Evolutionary conservation across 768 basidiomycete species (phyloP).

Genomic region (Boletus sp.): DNA sequence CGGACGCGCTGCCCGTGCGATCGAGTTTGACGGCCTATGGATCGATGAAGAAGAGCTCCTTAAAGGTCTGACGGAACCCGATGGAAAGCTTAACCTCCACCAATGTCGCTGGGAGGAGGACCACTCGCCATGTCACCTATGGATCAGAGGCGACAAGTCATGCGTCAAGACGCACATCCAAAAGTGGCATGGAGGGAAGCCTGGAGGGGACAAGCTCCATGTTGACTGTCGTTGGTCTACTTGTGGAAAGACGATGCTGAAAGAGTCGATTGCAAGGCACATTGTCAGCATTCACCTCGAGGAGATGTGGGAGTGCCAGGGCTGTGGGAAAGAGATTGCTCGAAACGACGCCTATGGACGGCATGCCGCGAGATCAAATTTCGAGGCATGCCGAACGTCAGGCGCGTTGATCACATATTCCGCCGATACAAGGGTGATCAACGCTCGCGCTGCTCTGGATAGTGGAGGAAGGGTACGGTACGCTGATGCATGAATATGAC

Average conservation of each 20-base stretch:
- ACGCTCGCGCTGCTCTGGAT: conserved; percentile 6
- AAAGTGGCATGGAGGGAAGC: conserved; percentile 16
- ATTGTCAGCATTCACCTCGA: conserved; percentile 15
- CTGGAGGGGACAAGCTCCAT: conserved; percentile 8
- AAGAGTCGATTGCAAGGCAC: conserved; percentile 24
- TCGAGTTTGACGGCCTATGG: conserved; percentile 7
- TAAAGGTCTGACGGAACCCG: not conserved
- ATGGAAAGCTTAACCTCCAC: conserved; percentile 4
- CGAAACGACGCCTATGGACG: conserved; percentile 10
- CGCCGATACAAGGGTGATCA: not conserved
- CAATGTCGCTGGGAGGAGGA: conserved; percentile 15
- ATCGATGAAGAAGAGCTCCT: conserved; percentile 15
- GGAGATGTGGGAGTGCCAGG: conserved; percentile 15
- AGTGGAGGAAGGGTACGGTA: not conserved
- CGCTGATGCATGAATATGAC: not conserved
- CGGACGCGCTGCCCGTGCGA: not conserved
- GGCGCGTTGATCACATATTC: conserved; percentile 13
- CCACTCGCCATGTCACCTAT: conserved; percentile 7
- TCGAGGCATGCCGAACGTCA: not conserved
- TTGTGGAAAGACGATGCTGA: conserved; percentile 21
- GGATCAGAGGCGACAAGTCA: conserved; percentile 17
- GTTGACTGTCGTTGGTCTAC: conserved; percentile 9
- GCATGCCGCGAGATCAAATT: conserved; percentile 1
- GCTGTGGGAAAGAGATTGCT: conserved; percentile 10
- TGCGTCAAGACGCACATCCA: conserved; percentile 15